Evolutionary conservation across 1,284 basidiomycete genomes (phyloP).

Genomic region (Xerocomus cyaneibrunnescens): DNA sequence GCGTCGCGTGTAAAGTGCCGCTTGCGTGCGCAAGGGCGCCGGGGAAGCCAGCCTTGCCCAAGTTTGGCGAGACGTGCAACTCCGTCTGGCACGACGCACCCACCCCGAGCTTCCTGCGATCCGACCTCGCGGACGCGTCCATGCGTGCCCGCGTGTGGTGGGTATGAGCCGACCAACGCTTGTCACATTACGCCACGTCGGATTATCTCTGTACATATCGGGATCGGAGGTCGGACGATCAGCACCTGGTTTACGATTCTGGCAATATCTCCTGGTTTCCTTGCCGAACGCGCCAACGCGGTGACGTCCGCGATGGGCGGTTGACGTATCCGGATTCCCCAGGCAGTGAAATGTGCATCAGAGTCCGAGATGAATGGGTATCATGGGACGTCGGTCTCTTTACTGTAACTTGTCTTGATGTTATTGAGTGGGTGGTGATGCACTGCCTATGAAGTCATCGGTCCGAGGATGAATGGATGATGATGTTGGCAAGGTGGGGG

Average conservation of each 20-base stretch:
- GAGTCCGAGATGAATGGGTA: slow-evolving; percentile 25
- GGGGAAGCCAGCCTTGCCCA: neutral
- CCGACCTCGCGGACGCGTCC: slow-evolving; percentile 9
- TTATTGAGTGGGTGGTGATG: slow-evolving; percentile 18
- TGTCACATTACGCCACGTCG: neutral
- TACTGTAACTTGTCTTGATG: no score
- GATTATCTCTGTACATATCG: slow-evolving; percentile 13
- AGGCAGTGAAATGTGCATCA: slow-evolving; percentile 20
- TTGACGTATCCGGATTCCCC: slow-evolving; percentile 12
- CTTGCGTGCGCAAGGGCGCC: neutral
- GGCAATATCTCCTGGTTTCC: slow-evolving; percentile 5
- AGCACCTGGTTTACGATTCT: slow-evolving; percentile 4
- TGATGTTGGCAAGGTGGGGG: neutral
- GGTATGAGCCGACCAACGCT: neutral
- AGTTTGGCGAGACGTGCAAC: neutral
- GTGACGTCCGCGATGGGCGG: slow-evolving; percentile 8
- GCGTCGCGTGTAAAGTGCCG: slow-evolving; percentile 13
- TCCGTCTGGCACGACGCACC: neutral
- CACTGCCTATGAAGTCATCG: slow-evolving; percentile 26
- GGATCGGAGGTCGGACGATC: slow-evolving; percentile 24
- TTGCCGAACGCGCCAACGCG: neutral
- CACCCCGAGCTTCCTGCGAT: slow-evolving; percentile 8
- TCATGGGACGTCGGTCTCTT: neutral
- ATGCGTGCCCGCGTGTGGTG: neutral
- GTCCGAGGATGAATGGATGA: slow-evolving; percentile 16